Evolutionary conservation across 805 yeast genomes (phyloP), one percentile per base, ranked within the genome.

Genomic region (Lachancea quebecensis): DNA sequence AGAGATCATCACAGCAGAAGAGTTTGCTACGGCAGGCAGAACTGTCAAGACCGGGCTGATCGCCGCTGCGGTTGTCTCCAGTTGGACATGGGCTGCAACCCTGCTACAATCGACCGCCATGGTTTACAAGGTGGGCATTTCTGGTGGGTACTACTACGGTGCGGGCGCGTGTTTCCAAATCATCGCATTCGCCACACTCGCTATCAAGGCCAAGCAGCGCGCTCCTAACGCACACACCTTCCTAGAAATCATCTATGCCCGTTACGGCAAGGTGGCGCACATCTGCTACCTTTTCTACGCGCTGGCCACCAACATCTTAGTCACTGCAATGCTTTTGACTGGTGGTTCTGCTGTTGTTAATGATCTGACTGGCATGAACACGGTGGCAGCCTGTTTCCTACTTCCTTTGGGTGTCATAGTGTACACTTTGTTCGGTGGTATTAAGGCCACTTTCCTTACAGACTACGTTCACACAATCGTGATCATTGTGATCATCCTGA

Each of bases 71-170:
- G 96, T 90, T 28, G 96, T 89, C 8, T 81, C 91, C 10, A 81
- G 91, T 8, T 90, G 98, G 98, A 88, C 96, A 9, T 82, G 89
- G 89, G 85, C 85, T n/a, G 86, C 88, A 2, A 85, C 95, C 1
- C 66, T 85, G 39, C 69, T 85, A 29, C 81, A 80, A 33, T 79
- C 88, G 2, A 78, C 95, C 1, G 78, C 95, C 16, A 89, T 84
- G 62, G 86, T 86, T 17, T 89, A 85, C 65, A 69, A 69, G 36
- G 72, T 79, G 47, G 98, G 98, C 57, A 77, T 90, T 35, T 68
- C 81, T 30, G 95, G 95, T 39, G 83, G 91, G 11, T 81, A 75
- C 59, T 84, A 79, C 68, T 90, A 90, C 62, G 96, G 95, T 8
- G 78, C 93, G 2, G 98, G 97, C 59, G 96, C 96, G 1, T 77